A percentile compares a stretch with the other conserved stretches of the same genome.
Evolutionary conservation across 805 yeast genomes (phyloP).

Genomic region (Allodekkera sacchari): DNA sequence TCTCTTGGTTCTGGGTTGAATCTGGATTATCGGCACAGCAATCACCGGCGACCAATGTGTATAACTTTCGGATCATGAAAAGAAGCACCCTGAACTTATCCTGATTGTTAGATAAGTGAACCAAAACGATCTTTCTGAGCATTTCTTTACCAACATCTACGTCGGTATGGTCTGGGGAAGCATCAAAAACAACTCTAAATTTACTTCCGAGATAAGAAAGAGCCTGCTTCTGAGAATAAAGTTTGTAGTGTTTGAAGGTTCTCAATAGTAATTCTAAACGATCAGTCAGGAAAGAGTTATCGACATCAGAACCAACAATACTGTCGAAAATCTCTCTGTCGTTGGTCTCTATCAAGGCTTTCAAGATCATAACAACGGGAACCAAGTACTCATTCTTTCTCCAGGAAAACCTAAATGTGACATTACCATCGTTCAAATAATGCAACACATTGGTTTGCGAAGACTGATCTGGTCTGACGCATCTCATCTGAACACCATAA

Average conservation of each 20-base stretch:
- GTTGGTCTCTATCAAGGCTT: slow-evolving; percentile 82
- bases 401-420: slow-evolving; percentile 96
- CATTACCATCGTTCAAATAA: slow-evolving; percentile 91
- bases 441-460: slow-evolving; percentile 97
- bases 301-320: slow-evolving; percentile 79
- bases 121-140: slow-evolving; percentile 75
- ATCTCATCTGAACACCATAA: slow-evolving; percentile 89
- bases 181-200: slow-evolving; percentile 87
- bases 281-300: slow-evolving; percentile 92
- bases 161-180: slow-evolving; percentile 82
- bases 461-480: slow-evolving; percentile 94
- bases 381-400: slow-evolving; percentile 90
- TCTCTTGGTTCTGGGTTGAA: slow-evolving; percentile 98
- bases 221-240: slow-evolving; percentile 80
- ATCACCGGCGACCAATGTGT: slow-evolving; percentile 92
- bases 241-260: slow-evolving; percentile 73
- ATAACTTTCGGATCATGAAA: slow-evolving; percentile 93
- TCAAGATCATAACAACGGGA: slow-evolving; percentile 87
- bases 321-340: slow-evolving; percentile 97
- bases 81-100: slow-evolving; percentile 84
- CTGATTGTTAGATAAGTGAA: slow-evolving; percentile 63
- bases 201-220: slow-evolving; percentile 92
- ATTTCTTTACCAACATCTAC: slow-evolving; percentile 86
- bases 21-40: slow-evolving; percentile 97
- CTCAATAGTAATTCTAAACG: slow-evolving; percentile 91